Evolutionary conservation across 2,329 filamentous ascomycete genomes (phyloP).

Genomic region (Pseudogymnoascus sp.): DNA sequence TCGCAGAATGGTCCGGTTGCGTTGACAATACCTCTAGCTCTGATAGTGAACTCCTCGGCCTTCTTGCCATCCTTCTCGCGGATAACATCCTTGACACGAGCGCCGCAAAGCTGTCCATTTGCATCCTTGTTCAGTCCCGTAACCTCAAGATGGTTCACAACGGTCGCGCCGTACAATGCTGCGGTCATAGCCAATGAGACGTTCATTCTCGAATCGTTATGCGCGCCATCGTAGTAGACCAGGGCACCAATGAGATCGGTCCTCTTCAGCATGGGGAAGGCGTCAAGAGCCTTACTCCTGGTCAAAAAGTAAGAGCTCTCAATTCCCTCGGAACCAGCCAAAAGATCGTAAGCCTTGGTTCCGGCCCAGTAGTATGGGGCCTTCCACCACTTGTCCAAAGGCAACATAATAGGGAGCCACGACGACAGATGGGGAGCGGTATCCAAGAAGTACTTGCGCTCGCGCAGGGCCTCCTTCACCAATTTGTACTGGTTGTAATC

Average conservation of each 20-base stretch:
- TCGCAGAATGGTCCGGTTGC: slow-evolving; percentile 80
- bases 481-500: slow-evolving; percentile 63
- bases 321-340: slow-evolving; percentile 75
- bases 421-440: slow-evolving; percentile 62
- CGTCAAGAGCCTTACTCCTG: slow-evolving; percentile 71
- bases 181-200: slow-evolving; percentile 77
- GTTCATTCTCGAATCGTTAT: slow-evolving; percentile 89
- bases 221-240: slow-evolving; percentile 81
- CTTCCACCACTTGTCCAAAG: slow-evolving; percentile 64
- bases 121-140: slow-evolving; percentile 65
- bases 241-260: slow-evolving; percentile 68
- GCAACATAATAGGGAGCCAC: slow-evolving; percentile 67
- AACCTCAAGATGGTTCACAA: slow-evolving; percentile 74
- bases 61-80: slow-evolving; percentile 53
- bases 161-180: slow-evolving; percentile 69
- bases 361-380: slow-evolving; percentile 66
- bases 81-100: slow-evolving; percentile 61
- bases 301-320: slow-evolving; percentile 81
- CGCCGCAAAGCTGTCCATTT: slow-evolving; percentile 62
- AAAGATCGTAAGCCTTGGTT: slow-evolving; percentile 71
- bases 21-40: slow-evolving; percentile 73
- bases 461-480: slow-evolving; percentile 60
- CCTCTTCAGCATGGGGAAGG: slow-evolving; percentile 77
- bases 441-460: slow-evolving; percentile 63
- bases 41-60: slow-evolving; percentile 56